A percentile compares a stretch with the other conserved stretches of the same genome.
Conservation (phyloP, 768 basidiomycete genomes). For the Pulveroboletus sp. region DNA sequence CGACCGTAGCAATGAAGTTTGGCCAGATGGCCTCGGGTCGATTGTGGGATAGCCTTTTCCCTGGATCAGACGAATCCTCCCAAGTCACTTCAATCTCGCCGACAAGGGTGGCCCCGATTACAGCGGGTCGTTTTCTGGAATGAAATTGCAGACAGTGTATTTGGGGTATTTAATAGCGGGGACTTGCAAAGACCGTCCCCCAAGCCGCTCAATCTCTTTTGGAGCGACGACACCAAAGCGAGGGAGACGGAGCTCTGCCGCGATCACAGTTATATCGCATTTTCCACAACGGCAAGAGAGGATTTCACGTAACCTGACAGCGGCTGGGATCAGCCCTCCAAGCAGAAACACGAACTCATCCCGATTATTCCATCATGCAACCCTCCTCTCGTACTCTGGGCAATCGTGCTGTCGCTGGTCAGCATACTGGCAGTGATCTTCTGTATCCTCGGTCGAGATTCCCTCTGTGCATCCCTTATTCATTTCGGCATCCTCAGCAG, state of each 20-base stretch:
- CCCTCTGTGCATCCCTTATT: slow-evolving; percentile 27
- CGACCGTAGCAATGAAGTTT: slow-evolving; percentile 29
- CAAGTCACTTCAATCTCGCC: slow-evolving; percentile 21
- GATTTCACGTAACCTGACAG: not conserved
- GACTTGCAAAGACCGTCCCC: not conserved
- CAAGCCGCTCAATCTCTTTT: slow-evolving; percentile 1
- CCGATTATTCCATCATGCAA: slow-evolving; percentile 6
- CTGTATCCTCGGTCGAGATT: slow-evolving; percentile 20
- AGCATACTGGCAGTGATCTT: slow-evolving; percentile 20
- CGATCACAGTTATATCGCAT: slow-evolving; percentile 16
- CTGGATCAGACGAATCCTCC: slow-evolving; percentile 27
- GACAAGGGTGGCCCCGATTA: slow-evolving; percentile 53
- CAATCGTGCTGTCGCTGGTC: slow-evolving; percentile 20
- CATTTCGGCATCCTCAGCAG: slow-evolving; percentile 29
- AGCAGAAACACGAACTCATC: slow-evolving; percentile 1
- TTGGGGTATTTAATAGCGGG: slow-evolving; percentile 49
- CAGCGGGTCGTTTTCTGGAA: slow-evolving; percentile 67
- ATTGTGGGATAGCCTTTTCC: slow-evolving; percentile 32
- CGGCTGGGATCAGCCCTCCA: not conserved
- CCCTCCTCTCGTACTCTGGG: slow-evolving; percentile 13
- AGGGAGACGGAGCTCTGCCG: slow-evolving; percentile 15
- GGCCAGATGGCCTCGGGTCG: slow-evolving; percentile 25
- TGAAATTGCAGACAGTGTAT: slow-evolving; percentile 44
- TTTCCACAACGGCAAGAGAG: slow-evolving; percentile 1
- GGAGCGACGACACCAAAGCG: not conserved